A percentile compares a stretch with the other conserved stretches of the same genome.
Conservation (phyloP, 176 grass and related monocot species). For the Phoenix dactylifera region DNA sequence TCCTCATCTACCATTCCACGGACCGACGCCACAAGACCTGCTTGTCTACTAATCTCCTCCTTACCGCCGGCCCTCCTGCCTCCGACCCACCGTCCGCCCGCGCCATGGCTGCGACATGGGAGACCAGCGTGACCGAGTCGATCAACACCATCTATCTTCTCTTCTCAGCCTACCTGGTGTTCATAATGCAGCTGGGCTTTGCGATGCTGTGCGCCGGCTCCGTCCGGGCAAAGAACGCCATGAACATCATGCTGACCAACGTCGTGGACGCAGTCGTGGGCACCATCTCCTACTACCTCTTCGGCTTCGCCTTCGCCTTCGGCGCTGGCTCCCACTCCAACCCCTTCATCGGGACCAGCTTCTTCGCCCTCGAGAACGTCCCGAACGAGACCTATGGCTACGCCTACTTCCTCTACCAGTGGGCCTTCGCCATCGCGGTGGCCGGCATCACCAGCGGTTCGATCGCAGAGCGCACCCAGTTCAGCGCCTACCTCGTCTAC, state of each 20-base stretch:
- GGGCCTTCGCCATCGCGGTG: too few species aligned
- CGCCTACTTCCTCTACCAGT: too few species aligned
- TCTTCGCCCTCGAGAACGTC: conserved; percentile 17
- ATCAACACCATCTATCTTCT: conserved; percentile 26
- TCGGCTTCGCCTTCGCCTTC: conserved; percentile 30
- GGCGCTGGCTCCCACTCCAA: conserved; percentile 6
- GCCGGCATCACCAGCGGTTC: too few species aligned
- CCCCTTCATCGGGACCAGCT: conserved; percentile 18
- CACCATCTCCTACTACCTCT: conserved; percentile 29
- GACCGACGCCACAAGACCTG: too few species aligned
- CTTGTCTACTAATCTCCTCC: too few species aligned
- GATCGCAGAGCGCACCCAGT: too few species aligned
- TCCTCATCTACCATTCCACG: too few species aligned
- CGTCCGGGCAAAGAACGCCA: conserved; percentile 18
- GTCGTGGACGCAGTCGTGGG: conserved; percentile 15
- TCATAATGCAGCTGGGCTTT: conserved; percentile 31
- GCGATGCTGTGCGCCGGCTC: conserved; percentile 30
- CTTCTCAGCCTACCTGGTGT: conserved; percentile 29
- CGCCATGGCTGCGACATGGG: conserved; percentile 19
- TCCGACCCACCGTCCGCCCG: too few species aligned
- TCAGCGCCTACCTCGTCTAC: too few species aligned
- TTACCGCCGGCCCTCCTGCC: too few species aligned
- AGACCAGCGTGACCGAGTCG: conserved; percentile 21
- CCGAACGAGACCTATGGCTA: conserved; percentile 1
- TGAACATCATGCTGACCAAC: conserved; percentile 32